Evolutionary conservation across 1,139 yeast genomes (phyloP), one percentile per base, ranked within the genome.

Genomic region (Debaryomyces robertsiae): DNA sequence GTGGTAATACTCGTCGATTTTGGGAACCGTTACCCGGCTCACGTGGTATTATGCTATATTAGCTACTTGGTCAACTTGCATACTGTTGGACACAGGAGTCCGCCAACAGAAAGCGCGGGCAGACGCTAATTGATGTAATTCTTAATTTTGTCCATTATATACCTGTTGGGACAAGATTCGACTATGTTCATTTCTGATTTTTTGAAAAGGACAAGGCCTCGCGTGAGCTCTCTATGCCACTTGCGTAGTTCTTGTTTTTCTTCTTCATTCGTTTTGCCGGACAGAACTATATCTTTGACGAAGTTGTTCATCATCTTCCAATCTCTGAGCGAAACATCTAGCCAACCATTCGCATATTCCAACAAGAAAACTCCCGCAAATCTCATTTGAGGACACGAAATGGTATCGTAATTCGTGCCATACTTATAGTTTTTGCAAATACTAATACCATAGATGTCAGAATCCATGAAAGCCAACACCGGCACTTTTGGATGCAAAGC

Each of bases 381-480:
- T 5, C 22, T 31, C 15, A 58, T 27, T n/a, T 36, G 31, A 9
- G 42, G 37, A 16, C 42, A 39, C 11, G 23, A 9, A 13, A 18
- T 3, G 6, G 24, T 5, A 3, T 18, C 30, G 16, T 32, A 42
- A 30, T 30, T 41, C 19, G 39, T 29, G 16, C 58, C 53, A 18
- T 50, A 37, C 41, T 60, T 61, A 43, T 59, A 69, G 23, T 60
- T 73, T 27, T 69, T 63, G 47, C 76, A 68, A 14, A 87, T 87
- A 48, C 74, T 71, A 6, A 84, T 54, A 0, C 95, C 95, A 58
- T 82, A 79, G 1, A 88, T 81, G 55, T 87, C 95, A 5, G 87
- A 76, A 58, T 72, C 77, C 43, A 69, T 61, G 45, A 70, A 70
- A 0, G 58, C 68, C 10, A 55, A 33, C 2, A 62, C 77, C 76